These are phyloP conservation scores for Hypoxylon lienhwacheense DNA, from an alignment of 495 filamentous ascomycete genomes.

Conservation along the genomic window DNA sequence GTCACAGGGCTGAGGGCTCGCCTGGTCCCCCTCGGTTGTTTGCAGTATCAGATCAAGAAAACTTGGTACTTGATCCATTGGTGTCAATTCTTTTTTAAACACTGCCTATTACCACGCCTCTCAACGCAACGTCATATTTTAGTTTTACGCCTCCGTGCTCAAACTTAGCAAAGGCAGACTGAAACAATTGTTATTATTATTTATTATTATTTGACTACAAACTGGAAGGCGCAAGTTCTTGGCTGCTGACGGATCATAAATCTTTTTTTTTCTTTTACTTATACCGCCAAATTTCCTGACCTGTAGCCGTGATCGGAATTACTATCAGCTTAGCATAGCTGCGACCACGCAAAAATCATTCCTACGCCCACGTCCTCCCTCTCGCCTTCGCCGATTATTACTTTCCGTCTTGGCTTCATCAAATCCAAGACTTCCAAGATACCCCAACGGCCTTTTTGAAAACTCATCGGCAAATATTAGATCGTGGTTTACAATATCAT, in stretches of 20 bases:
- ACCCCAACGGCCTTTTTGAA: not conserved
- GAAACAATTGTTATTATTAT: constrained; percentile 20
- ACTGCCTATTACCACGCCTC: constrained; percentile 30
- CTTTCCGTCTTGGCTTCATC: constrained; percentile 5
- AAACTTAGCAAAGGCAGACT: too few species aligned
- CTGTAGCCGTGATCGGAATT: not conserved
- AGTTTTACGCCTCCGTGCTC: constrained; percentile 30
- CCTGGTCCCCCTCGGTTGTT: constrained; percentile 19
- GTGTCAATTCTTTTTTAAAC: constrained; percentile 13
- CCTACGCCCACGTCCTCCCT: too few species aligned
- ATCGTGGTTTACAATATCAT: constrained; percentile 39
- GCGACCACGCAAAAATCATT: constrained; percentile 18
- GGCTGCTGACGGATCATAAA: constrained; percentile 4
- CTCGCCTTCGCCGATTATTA: constrained; percentile 9
- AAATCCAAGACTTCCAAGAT: constrained; percentile 1
- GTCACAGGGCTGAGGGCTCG: constrained; percentile 8
- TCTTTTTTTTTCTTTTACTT: constrained; percentile 6
- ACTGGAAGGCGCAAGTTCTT: not conserved
- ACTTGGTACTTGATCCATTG: constrained; percentile 7
- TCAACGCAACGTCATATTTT: constrained; percentile 34
- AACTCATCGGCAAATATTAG: constrained; percentile 1
- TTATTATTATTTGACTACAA: not conserved
- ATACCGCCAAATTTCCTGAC: not conserved
- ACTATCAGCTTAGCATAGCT: constrained; percentile 16
- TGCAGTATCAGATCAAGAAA: constrained; percentile 16